Evolutionary conservation across 371 early-diverging fungal genomes (phyloP).

Genomic region (Furculomyces boomerangus): DNA sequence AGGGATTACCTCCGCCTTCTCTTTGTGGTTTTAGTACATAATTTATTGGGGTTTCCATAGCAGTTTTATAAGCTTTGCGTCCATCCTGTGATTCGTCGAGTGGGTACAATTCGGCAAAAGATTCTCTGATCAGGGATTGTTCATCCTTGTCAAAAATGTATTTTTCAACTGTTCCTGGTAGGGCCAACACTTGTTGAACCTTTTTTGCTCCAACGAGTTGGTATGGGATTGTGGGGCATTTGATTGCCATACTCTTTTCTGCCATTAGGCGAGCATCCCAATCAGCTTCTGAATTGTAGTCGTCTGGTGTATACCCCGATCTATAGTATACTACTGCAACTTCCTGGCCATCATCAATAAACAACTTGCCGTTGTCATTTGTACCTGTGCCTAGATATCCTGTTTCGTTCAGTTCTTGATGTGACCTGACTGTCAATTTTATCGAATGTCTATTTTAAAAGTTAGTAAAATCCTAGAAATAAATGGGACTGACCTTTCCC

Average conservation of each 20-base stretch:
- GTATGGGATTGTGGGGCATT: constrained; percentile 80
- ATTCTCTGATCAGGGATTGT: constrained; percentile 37
- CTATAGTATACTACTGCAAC: constrained; percentile 83
- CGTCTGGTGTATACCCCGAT: constrained; percentile 80
- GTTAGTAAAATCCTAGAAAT: not conserved
- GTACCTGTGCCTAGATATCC: constrained; percentile 13
- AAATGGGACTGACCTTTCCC: constrained; percentile 30
- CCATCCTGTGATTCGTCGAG: constrained; percentile 56
- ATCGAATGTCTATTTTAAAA: not conserved
- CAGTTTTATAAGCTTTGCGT: constrained; percentile 40
- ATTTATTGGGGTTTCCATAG: constrained; percentile 37
- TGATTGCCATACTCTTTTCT: constrained; percentile 67
- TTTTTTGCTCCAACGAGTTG: constrained; percentile 94
- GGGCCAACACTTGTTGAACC: constrained; percentile 80
- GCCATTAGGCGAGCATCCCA: constrained; percentile 72
- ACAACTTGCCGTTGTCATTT: constrained; percentile 1
- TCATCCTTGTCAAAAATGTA: constrained; percentile 36
- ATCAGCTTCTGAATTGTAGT: constrained; percentile 62
- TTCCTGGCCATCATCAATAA: constrained; percentile 41
- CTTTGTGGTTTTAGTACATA: constrained; percentile 92
- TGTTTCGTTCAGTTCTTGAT: constrained; percentile 26
- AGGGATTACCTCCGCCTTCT: constrained; percentile 97
- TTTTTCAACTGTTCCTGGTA: constrained; percentile 61
- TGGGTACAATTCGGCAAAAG: constrained; percentile 81
- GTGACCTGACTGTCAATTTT: constrained; percentile 9